Evolutionary conservation across 352 stramenopile genomes (phyloP), one percentile per base, ranked within the genome.

Genomic region (Phytophthora fragariaefolia): DNA sequence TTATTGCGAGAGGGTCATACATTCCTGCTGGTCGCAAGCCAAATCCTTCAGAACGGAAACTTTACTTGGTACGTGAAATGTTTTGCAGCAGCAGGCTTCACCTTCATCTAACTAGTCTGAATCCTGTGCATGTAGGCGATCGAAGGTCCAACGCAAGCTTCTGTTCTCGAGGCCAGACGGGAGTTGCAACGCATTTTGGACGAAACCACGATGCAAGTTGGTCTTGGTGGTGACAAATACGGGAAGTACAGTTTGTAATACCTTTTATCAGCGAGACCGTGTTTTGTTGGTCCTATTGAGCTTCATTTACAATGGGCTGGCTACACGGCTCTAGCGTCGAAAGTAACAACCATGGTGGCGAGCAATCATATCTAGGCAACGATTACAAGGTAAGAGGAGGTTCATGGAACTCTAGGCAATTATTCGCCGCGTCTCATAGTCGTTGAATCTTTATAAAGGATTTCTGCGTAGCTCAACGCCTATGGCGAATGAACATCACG

Each of bases 1-100:
- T 98, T 55, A 97, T 96, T 49, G 77, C 85, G n/a, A 71, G 91
- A 71, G 94, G 94, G n/a, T 93, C 85, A 9, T 97, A 87, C 59
- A 78, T 97, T 18, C 82, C 91, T 48, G 80, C 90, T 8, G 93
- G 93, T 7, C 91, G 87, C 36, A 95, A 93, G 42, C 82, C 92
- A 7, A 89, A 92, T 45, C 75, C 84, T 4, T 91, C 88, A 28
- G 89, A 98, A 70, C 80, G 87, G 28, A 95, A 95, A 60, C 71
- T 98, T 12, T 96, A 97, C 59, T 69, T 98, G 74, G 81, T 97
- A 86, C 60, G 80, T 83, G 26, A 47, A 34, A 34, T 6, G 20
- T 1, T 50, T 32, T 60, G 24, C 10, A 61, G 28, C 23, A 46
- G 17, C 4, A 13, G 15, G 8, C 13, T 12, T 28, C 20, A 28